Evolutionary conservation across 2,329 filamentous ascomycete genomes (phyloP), one percentile per base, ranked within the genome.

Genomic region (Neonectria hederae): DNA sequence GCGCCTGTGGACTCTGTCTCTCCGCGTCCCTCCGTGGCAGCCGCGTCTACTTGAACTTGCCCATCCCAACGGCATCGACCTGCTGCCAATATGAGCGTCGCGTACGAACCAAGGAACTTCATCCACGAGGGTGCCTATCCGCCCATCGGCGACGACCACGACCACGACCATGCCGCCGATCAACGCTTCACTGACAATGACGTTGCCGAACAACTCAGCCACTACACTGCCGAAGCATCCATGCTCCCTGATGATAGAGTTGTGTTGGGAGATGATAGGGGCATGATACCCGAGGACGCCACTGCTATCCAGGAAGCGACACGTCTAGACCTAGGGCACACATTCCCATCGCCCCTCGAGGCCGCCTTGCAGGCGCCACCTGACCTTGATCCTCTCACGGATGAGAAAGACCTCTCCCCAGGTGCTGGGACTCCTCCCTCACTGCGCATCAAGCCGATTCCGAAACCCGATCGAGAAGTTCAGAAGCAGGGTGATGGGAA

Each of bases 401-500:
- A 77, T 30, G 76, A 76, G 59, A 80, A 79, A 48, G 78, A 79
- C 17, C 67, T 75, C 1, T 78, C 77, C 4, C 78, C 76, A 1
- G 69, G 65, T 11, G 68, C 70, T 2, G 74, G 69, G 5, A 80
- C 79, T n/a, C 76, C 77, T 13, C 72, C 75, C 14, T 72, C 76
- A 1, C 72, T 76, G 8, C 83, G 86, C 24, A 78, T 80, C 68
- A 87, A 87, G 75, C 78, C 84, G 4, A 85, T 90, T 14, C 79
- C 83, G 4, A 90, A 90, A 71, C 88, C 88, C 0, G 83, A 87
- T 30, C 85, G 88, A 32, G 79, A 84, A 42, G 83, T 84, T 0
- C 80, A 80, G 4, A 89, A 89, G 78, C 93, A 93, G 69, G 76
- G 82, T 1, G 86, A 92, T 24, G 92, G 92, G n/a, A 90, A 92